Evolutionary conservation across 148 eudicot genomes (phyloP), one percentile per base, ranked within the genome.

Genomic region (Chenopodium formosanum): DNA sequence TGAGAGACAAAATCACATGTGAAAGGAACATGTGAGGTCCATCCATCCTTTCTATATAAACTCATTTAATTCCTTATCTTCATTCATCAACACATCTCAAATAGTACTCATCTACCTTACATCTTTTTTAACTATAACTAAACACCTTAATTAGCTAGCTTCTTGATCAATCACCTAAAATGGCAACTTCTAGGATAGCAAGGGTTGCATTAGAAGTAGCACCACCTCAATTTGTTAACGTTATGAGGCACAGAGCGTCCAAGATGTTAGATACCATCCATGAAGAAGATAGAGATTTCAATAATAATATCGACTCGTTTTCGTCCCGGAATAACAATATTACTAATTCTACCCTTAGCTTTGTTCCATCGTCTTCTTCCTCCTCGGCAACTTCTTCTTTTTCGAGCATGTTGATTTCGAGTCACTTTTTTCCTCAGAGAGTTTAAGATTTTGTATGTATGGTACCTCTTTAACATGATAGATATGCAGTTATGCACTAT

Each of bases 201-300:
- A 76, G 78, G 17, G 20, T 76, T 22, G 78, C 78, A 19, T n/a
- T 58, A 1, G 78, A 76, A 76, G 78, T 76, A 0, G 78, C 68
- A 34, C 78, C 68, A 2, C 78, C 67, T 32, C 78, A 76, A 76
- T 76, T 76, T 60, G 78, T 76, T 10, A 76, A 58, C 19, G 78
- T 60, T n/a, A 76, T 76, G 78, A 58, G 60, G 60, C 60, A 34
- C 1, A 31, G 52, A 76, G 78, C 68, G 20, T 25, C 77, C 14
- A 76, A 76, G 29, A 34, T 76, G 78, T 76, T 76, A 14, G 78
- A 76, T 29, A 76, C 78, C 78, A 76, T 76, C 78, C 48, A 76
- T 17, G 78, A 76, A 76, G 78, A 76, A 50, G 78, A 76, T 2
- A 32, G 8, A 2, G 48, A 32, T 32, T 11, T 2, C 67, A 32